Evolutionary conservation across 257 asterid genomes (phyloP).

Genomic region (Plectranthus barbatus): DNA sequence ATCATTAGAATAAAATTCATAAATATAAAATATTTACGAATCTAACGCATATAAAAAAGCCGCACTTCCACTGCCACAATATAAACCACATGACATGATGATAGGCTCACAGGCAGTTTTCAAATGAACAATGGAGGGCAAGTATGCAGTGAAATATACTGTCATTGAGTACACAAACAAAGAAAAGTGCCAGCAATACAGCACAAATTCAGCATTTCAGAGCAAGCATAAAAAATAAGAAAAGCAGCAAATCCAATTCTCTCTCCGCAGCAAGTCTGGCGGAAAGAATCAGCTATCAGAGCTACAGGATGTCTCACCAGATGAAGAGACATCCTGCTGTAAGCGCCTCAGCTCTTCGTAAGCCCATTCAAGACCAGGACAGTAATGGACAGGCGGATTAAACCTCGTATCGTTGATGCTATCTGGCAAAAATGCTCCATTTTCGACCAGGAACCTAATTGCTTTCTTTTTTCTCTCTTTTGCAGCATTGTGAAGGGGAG

Average conservation of each 20-base stretch:
- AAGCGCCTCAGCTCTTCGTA: constrained; percentile 78
- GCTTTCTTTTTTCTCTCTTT: constrained; percentile 84
- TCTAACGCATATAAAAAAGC: too few species aligned
- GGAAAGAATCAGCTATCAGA: constrained; percentile 50
- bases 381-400: constrained; percentile 94
- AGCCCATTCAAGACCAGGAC: constrained; percentile 98
- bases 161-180: too few species aligned
- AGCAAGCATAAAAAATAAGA: constrained; percentile 2
- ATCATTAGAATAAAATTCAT: too few species aligned
- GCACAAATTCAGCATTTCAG: too few species aligned
- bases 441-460: constrained; percentile 63
- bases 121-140: too few species aligned
- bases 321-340: constrained; percentile 52
- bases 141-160: too few species aligned
- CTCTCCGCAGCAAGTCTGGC: too few species aligned
- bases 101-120: too few species aligned
- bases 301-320: constrained; percentile 67
- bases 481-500: constrained; percentile 96
- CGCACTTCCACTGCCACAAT: too few species aligned
- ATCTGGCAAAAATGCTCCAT: constrained; percentile 90
- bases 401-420: constrained; percentile 84
- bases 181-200: too few species aligned
- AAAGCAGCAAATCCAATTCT: neutral
- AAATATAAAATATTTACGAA: too few species aligned
- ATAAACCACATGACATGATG: too few species aligned